Base-by-base conservation (phyloP, 2,329 filamentous ascomycete genomes). In the Chrysoporthe cubensis region DNA sequence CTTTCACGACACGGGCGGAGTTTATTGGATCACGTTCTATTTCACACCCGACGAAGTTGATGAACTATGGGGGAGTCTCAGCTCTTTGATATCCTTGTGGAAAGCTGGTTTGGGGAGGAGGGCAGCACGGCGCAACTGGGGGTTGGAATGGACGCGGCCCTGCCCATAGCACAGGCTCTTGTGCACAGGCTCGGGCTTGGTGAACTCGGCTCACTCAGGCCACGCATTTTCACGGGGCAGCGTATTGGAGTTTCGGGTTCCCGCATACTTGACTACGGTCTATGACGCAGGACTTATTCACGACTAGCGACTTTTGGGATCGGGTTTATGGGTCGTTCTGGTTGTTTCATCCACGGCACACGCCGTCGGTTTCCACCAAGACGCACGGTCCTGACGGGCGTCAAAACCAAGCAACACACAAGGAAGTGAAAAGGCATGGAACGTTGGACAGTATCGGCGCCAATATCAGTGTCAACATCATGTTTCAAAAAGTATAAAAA, bases 221-320 rank as follows among this genome's bases (percentile, higher is more conserved):
- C 65, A 67, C 48, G 61, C 67, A 67, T 69, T 69, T 67, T 67
- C 57, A 67, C 59, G 66, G 67, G 62, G 48, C 50, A 69, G 60
- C 56, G 61, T 43, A 64, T 59, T 59, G 67, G 67, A 69, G 65
- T 69, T 69, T 64, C 37, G 43, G 67, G 65, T 50, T 61, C 66
- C 62, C 65, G 67, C 67, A 69, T 64, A 58, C 44, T 54, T 42
- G 61, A 65, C 62, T 66, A 62, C 42, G 48, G 64, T 66, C 57
- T 42, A 26, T 56, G 64, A 60, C 58, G 67, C 60, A 69, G 26
- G 59, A 64, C 64, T 21, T 40, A 9, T 4, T 54, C 21, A 54
- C 16, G 32, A 42, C 44, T 40, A 26, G 50, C 34, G 50, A 18
- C n/a, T 43, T 54, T 56, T 59, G 40, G 46, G 56, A 42, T 56